These are phyloP conservation scores for Metschnikowia similis DNA, from an alignment of 805 yeast genomes.

Conservation along the genomic window DNA sequence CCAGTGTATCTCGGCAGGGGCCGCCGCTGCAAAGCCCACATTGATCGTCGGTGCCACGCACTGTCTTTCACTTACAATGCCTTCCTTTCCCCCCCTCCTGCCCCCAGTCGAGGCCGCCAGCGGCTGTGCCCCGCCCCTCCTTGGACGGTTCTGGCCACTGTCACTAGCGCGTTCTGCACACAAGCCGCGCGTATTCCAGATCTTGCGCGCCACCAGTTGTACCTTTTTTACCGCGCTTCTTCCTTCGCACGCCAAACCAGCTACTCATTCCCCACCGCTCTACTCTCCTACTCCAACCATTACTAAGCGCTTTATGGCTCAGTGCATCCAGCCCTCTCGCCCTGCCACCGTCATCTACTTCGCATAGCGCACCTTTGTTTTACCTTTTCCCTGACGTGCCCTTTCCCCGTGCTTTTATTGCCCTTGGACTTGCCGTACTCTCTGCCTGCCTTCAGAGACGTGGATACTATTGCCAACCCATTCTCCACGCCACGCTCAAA, in stretches of 20 bases:
- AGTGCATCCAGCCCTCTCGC: too few relatives aligned
- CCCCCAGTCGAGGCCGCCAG: not conserved
- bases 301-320: not conserved
- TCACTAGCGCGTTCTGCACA: not conserved
- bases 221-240: constrained; percentile 5
- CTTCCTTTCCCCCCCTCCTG: not conserved
- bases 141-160: not conserved
- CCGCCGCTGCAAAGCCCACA: not conserved
- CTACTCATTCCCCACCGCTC: not conserved
- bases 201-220: constrained; percentile 2
- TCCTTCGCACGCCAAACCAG: not conserved
- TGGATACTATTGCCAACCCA: not conserved
- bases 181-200: not conserved
- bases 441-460: not conserved
- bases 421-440: not conserved
- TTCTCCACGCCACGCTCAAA: not conserved
- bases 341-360: not conserved
- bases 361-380: not conserved
- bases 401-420: too few relatives aligned
- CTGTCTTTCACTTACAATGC: not conserved
- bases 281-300: not conserved
- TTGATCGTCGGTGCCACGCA: not conserved
- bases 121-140: too few relatives aligned
- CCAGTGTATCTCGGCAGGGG: not conserved
- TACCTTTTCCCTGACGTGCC: too few relatives aligned